Base-by-base conservation (phyloP, 2,329 filamentous ascomycete species). In the Fusarium sambucinum region DNA sequence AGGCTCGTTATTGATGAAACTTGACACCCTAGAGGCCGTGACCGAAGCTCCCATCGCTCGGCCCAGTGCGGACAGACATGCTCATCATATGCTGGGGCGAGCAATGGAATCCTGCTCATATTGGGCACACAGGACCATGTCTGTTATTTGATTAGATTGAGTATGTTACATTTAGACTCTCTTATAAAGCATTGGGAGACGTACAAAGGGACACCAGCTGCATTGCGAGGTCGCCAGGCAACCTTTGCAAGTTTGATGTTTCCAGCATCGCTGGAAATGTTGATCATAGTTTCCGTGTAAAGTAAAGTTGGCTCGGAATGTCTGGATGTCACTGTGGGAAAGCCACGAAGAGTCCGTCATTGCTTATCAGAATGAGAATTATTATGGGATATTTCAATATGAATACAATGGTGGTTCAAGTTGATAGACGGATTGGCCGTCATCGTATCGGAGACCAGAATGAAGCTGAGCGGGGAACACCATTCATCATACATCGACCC, bases 51-150 rank as follows among this genome's bases (percentile, higher is more conserved):
- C 79, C 79, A 80, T 13, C 75, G 72, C 66, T 80, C 79, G 2
- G 80, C 80, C 79, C 79, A 82, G 61, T 86, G 79, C 9, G 86
- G 86, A 66, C 86, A 88, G 12, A 87, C 78, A 50, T 83, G 74
- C 40, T 82, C 77, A 57, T 86, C 78, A 70, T 80, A 83, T 4
- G 83, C 81, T 3, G 86, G 86, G 3, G 85, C 85, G 17, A 88
- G 76, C 30, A 85, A 71, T 1, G 80, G 83, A 12, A 86, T 73
- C 1, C 64, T 55, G 58, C 82, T 74, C 17, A 78, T 75, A 63
- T 87, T 87, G 23, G 86, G 86, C 3, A 87, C 82, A 72, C 86
- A 88, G 1, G 83, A 81, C 75, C 81, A 84, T 6, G 85, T 84
- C 85, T 86, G 57, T 38, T 12, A 62, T 48, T 32, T 32, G 33